These are phyloP conservation scores for Aspergillus carbonarius DNA, from an alignment of 2,329 filamentous ascomycete species.

Conservation along the genomic window DNA sequence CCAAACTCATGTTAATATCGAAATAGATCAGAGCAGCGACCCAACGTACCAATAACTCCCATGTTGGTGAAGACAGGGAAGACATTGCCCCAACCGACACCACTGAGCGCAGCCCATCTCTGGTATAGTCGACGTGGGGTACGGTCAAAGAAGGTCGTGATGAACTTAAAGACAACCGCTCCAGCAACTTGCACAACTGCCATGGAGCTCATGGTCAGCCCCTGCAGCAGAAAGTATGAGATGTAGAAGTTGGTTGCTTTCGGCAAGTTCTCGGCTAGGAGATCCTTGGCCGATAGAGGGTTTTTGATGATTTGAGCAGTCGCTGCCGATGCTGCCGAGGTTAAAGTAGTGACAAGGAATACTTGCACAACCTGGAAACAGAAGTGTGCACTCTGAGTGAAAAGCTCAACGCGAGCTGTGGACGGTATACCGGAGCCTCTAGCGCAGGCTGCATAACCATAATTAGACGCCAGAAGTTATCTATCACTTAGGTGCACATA, in stretches of 20 bases:
- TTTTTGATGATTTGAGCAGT: conserved; percentile 63
- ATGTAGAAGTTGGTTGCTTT: conserved; percentile 93
- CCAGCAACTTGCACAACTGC: conserved; percentile 72
- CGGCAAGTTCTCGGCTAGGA: conserved; percentile 74
- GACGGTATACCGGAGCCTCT: conserved; percentile 79
- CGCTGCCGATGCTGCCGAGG: conserved; percentile 75
- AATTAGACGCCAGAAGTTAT: background rate
- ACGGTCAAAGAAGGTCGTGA: conserved; percentile 69
- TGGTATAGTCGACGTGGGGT: conserved; percentile 73
- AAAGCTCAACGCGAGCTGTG: conserved; percentile 75
- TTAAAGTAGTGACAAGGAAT: conserved; percentile 81
- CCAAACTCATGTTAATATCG: background rate
- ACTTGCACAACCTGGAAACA: conserved; percentile 72
- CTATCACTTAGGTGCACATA: conserved; percentile 42
- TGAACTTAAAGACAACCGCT: conserved; percentile 68
- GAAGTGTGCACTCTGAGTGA: conserved; percentile 89
- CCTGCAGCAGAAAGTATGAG: conserved; percentile 91
- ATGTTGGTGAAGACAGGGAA: conserved; percentile 78
- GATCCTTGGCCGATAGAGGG: conserved; percentile 61
- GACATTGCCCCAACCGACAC: conserved; percentile 81
- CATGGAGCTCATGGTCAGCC: conserved; percentile 71
- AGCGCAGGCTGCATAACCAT: conserved; percentile 61
- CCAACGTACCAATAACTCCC: conserved; percentile 68
- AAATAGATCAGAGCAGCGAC: background rate
- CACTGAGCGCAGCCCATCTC: conserved; percentile 70